phyloP scores from a whole-genome alignment of 208 protist species.

The Entamoeba dispar region DNA sequence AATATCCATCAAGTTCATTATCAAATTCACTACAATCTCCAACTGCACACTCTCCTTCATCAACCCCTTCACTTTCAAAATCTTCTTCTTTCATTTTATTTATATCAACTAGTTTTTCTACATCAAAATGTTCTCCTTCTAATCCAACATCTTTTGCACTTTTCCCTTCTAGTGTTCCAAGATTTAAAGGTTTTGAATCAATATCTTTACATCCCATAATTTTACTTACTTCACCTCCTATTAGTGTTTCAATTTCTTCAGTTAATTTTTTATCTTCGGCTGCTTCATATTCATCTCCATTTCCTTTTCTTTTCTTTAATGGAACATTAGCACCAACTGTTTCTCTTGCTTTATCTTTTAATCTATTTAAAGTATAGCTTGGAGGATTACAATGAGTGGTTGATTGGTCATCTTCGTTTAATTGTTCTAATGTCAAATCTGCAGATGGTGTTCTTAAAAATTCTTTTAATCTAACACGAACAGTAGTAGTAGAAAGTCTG shows the following conservation, averaged over 20 bases:
- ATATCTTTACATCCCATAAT: background rate
- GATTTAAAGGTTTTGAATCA: background rate
- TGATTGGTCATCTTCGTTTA: background rate
- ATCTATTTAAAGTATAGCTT: background rate
- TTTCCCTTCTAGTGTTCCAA: background rate
- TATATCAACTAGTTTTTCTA: background rate
- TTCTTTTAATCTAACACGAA: background rate
- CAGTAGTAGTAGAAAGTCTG: background rate
- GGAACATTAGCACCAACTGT: background rate
- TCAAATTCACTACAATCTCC: background rate
- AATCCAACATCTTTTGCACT: background rate
- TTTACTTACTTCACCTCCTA: background rate
- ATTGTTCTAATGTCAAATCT: background rate
- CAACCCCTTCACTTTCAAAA: background rate
- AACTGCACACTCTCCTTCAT: background rate
- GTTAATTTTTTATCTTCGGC: background rate
- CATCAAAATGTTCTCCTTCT: background rate
- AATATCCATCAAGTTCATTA: background rate
- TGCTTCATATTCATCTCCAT: background rate
- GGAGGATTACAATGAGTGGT: background rate
- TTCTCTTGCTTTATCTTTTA: background rate
- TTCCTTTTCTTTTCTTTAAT: background rate
- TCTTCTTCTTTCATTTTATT: background rate
- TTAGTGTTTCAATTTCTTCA: background rate
- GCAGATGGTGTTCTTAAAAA: background rate